Evolutionary conservation across 768 basidiomycete species (phyloP), one percentile per base, ranked within the genome.

Genomic region (Boletales sp.): DNA sequence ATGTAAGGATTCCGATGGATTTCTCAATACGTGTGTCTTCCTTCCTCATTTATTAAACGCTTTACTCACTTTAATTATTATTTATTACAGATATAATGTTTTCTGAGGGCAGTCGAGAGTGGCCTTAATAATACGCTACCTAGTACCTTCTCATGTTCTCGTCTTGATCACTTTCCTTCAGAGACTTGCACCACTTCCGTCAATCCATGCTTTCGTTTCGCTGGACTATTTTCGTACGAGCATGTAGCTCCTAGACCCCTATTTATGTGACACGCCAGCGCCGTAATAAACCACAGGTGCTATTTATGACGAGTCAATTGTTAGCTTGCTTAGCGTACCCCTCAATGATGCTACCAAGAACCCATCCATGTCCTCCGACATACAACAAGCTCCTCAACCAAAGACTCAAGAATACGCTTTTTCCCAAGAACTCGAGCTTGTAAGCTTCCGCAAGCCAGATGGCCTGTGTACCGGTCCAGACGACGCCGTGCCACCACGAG

Each of bases 361-460:
- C 82, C 89, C 90, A 94, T 49, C 78, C 77, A 68, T 96, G 90
- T 7, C 84, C 83, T 6, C 75, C 61, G 10, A 94, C 75, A 60
- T 95, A 91, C 1, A 82, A 58, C 46, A 94, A 63, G 13, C 94
- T 79, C 38, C 90, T 77, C 10, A 79, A 44, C 96, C 96, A 99
- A 14, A 98, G 71, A 13, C 74, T 68, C 28, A 82, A 55, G 67
- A 85, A 93, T 11, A 90, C 88, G 45, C 82, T 73, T 50, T 82
- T 65, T 0, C 88, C 94, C 28, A 90, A 66, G 64, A 98, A 94
- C 65, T 99, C 96, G 13, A 99, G 78, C 50, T 78, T 78, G 69
- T 94, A 98, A 0, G 94, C 96, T 56, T 88, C 85, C n/a, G 76
- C 76, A 2, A 98, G 79, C 96, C 96, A 99, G 17, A 94, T 52